These are phyloP conservation scores for Malassezia vespertilionis DNA, from an alignment of 1,284 basidiomycete species.

Conservation along the genomic window DNA sequence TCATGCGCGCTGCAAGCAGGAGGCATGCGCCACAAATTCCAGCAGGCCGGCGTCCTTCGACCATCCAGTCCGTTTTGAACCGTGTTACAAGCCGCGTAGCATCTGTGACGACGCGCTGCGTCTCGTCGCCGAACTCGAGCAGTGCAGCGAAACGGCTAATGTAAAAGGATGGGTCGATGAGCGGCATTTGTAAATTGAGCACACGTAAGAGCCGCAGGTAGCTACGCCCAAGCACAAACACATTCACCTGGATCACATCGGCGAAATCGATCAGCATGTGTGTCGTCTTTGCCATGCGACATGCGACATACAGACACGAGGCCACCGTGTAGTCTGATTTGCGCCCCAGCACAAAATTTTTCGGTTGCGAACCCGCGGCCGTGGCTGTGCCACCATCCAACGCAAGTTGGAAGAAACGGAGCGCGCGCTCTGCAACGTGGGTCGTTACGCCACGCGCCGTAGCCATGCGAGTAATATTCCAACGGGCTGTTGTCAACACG, in stretches of 20 bases:
- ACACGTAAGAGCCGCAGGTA: conserved; percentile 87
- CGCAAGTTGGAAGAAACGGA: conserved; percentile 80
- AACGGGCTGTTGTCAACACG: conserved; percentile 55
- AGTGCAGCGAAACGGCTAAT: conserved; percentile 92
- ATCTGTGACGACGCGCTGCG: conserved; percentile 79
- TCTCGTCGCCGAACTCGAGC: conserved; percentile 91
- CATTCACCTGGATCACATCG: conserved; percentile 60
- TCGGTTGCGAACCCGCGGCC: conserved; percentile 30
- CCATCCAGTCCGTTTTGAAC: conserved; percentile 96
- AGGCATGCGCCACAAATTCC: conserved; percentile 95
- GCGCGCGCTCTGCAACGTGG: conserved; percentile 67
- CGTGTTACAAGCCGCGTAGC: conserved; percentile 86
- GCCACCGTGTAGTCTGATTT: conserved; percentile 86
- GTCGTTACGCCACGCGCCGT: conserved; percentile 67
- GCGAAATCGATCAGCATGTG: conserved; percentile 98
- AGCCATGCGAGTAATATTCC: conserved; percentile 70
- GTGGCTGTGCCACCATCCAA: conserved; percentile 59
- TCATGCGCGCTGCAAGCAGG: conserved; percentile 92
- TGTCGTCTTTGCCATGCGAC: conserved; percentile 72
- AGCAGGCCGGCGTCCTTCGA: conserved; percentile 81
- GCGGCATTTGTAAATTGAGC: conserved; percentile 69
- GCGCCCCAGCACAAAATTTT: conserved; percentile 55
- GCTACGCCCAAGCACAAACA: conserved; percentile 89
- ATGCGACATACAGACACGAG: conserved; percentile 88
- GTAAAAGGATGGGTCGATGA: conserved; percentile 93